Evolutionary conservation across 2,329 filamentous ascomycete species (phyloP), one percentile per base, ranked within the genome.

Genomic region (Alternaria rosae): DNA sequence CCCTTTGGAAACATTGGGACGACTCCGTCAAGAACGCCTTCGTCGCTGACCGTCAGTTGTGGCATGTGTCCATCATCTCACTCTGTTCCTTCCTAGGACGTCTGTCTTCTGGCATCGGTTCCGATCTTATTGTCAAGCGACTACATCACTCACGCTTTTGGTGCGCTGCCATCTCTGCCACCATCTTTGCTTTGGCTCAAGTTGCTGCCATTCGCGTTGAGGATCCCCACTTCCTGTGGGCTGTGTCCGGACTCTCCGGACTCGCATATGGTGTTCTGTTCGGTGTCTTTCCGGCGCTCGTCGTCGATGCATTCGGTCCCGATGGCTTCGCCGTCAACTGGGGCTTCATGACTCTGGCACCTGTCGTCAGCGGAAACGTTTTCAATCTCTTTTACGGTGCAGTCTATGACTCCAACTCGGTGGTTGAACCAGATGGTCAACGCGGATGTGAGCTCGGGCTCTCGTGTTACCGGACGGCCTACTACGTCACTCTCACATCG

Each of bases 31-130:
- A 86, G 62, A 85, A 91, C 44, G 87, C 89, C 52, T 94, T 93
- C 70, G 90, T 99, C 54, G 88, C 92, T 53, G 86, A 91, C 59
- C 88, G 88, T 51, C 95, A 98, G 79, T 89, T 96, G 64, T 88
- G 96, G 83, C 94, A 99, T 74, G 95, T 99, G 10, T 97, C 93
- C 2, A 92, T 97, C 54, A 84, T 99, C n/a, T 98, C 94, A 0
- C 81, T 97, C 50, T 91, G 90, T 74, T 96, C 92, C 70, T 98
- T 97, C 77, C 71, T 88, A 3, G 95, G 95, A 3, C 89, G 95
- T 59, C 85, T 99, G 0, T 82, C 88, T 8, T 79, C 76, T 6
- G 68, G 95, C 44, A 92, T 97, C 60, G 94, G 94, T 35, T 97
- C 93, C 38, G 95, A 99, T 77, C 86, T 96, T 54, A 86, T 99